Conservation (phyloP, 331 rosid genomes). For the Rosa hybrid region DNA sequence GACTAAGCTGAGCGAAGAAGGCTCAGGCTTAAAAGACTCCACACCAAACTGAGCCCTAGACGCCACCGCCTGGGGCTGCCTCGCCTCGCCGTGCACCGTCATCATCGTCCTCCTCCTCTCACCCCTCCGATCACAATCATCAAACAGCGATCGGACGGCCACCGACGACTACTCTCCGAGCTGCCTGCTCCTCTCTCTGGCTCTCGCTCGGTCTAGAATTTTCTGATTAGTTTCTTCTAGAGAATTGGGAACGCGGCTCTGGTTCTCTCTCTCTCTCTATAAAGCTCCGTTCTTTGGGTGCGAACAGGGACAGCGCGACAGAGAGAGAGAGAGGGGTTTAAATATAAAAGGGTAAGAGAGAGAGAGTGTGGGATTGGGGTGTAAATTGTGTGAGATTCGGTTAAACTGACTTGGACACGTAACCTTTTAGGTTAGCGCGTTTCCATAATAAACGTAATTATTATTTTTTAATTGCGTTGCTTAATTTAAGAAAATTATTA, state of each 20-base stretch:
- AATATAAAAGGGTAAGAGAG: background rate
- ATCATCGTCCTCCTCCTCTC: constrained; percentile 43
- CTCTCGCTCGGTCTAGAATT: background rate
- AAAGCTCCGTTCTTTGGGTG: background rate
- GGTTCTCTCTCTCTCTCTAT: background rate
- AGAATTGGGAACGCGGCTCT: background rate
- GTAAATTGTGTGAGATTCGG: background rate
- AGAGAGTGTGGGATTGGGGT: background rate
- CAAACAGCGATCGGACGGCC: constrained; percentile 24
- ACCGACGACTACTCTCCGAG: background rate
- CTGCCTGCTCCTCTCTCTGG: background rate
- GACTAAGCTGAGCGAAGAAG: constrained; percentile 50
- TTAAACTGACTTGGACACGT: background rate
- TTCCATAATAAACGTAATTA: background rate
- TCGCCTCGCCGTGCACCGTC: constrained; percentile 71
- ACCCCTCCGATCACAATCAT: constrained; percentile 37
- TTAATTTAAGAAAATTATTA: too few species aligned
- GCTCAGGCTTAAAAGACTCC: constrained; percentile 59
- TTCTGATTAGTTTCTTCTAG: background rate
- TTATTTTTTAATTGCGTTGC: too few species aligned
- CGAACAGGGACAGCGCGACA: background rate
- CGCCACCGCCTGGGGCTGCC: constrained; percentile 30
- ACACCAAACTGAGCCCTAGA: constrained; percentile 46
- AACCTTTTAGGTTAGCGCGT: background rate
- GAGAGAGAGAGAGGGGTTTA: background rate